Conservation (phyloP, 1,139 yeast species). For the Suhomyces kunorum region DNA sequence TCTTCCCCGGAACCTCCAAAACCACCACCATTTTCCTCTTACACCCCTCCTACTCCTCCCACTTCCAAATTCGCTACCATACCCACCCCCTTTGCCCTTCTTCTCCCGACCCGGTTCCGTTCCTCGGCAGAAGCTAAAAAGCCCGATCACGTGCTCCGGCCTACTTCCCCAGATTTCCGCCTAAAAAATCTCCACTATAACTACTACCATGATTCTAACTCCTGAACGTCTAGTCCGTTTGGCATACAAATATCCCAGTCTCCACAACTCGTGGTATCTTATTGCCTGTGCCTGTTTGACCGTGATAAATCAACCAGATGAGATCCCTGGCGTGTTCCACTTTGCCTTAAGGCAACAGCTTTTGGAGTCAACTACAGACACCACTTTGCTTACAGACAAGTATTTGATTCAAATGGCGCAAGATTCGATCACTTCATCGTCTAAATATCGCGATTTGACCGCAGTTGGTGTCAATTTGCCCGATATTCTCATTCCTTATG, state of each 20-base stretch:
- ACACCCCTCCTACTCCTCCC: too few species aligned
- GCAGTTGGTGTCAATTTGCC: conserved; percentile 50
- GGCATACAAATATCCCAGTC: conserved; percentile 51
- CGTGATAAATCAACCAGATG: conserved; percentile 79
- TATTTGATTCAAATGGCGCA: conserved; percentile 37
- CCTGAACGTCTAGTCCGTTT: conserved; percentile 63
- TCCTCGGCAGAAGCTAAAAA: too few species aligned
- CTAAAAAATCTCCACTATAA: not conserved
- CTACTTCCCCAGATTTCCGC: conserved; percentile 5
- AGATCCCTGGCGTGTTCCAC: conserved; percentile 72
- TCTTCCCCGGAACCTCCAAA: not conserved
- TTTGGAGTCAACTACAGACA: conserved; percentile 32
- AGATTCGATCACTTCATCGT: conserved; percentile 43
- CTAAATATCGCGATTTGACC: conserved; percentile 40
- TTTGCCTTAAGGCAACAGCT: conserved; percentile 64
- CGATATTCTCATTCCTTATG: conserved; percentile 45
- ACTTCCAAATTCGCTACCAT: not conserved
- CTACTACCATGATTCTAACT: conserved; percentile 38
- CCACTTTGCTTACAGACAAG: conserved; percentile 33
- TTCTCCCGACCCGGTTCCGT: not conserved
- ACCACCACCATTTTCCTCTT: not conserved
- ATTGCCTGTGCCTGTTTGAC: conserved; percentile 82
- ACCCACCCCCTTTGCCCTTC: not conserved
- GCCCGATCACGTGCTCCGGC: not conserved
- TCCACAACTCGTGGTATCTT: conserved; percentile 64